Percentiles rank a stretch among this genome's conserved stretches.
Evolutionary conservation across 176 grass and related monocot species (phyloP).

Genomic region (Hordeum marinum): DNA sequence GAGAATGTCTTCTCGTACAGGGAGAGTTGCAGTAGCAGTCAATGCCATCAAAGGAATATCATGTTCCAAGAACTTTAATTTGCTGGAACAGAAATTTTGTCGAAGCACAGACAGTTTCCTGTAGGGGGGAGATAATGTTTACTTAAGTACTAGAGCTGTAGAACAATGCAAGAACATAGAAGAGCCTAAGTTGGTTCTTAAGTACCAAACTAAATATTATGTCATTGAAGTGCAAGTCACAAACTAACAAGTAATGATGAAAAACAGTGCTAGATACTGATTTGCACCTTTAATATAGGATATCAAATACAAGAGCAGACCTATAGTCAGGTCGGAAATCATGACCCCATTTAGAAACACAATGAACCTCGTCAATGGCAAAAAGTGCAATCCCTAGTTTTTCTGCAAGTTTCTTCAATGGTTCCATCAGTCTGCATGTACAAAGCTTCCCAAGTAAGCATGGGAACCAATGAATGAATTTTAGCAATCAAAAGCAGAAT

Average conservation of each 20-base stretch:
- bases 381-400: slow-evolving; percentile 90
- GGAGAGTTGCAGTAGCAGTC: slow-evolving; percentile 88
- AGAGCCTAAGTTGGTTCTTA: neutral
- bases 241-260: slow-evolving; percentile 2
- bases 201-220: slow-evolving; percentile 1
- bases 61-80: slow-evolving; percentile 64
- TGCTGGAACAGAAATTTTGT: slow-evolving; percentile 72
- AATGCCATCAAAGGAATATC: slow-evolving; percentile 93
- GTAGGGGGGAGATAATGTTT: neutral
- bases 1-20: slow-evolving; percentile 80
- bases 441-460: slow-evolving; percentile 22
- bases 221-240: neutral
- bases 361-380: slow-evolving; percentile 94
- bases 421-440: slow-evolving; percentile 74
- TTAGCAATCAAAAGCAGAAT: slow-evolving; percentile 22
- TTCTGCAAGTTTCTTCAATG: slow-evolving; percentile 84
- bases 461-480: neutral
- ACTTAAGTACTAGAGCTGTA: neutral
- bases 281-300: slow-evolving; percentile 39
- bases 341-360: slow-evolving; percentile 97
- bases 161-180: neutral
- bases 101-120: slow-evolving; percentile 66
- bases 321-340: slow-evolving; percentile 96
- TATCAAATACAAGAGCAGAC: slow-evolving; percentile 56
- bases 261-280: slow-evolving; percentile 8